Percentiles rank a stretch among this genome's conserved stretches.
Evolutionary conservation across 495 filamentous ascomycete genomes (phyloP).

Genomic region (Hypoxylon fragiforme): DNA sequence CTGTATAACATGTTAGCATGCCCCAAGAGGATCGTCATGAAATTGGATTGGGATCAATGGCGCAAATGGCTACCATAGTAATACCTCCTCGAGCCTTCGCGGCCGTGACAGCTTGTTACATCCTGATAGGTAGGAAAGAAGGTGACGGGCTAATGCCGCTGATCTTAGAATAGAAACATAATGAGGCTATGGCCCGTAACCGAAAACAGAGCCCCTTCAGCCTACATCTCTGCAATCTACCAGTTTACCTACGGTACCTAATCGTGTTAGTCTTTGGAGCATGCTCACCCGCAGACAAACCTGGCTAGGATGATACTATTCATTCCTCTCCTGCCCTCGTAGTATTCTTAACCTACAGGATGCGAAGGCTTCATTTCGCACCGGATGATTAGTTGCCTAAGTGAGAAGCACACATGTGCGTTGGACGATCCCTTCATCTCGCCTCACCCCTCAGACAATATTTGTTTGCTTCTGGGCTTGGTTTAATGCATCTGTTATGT

Average conservation of each 20-base stretch:
- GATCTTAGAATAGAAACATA: constrained; percentile 35
- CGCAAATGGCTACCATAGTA: constrained; percentile 8
- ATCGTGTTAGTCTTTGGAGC: neutral
- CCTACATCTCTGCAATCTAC: neutral
- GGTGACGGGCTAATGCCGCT: neutral
- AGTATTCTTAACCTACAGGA: constrained; percentile 10
- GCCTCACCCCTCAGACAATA: neutral
- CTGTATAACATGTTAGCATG: no score
- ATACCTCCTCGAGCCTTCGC: no score
- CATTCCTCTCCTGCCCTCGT: neutral
- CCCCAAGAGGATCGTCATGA: constrained; percentile 10
- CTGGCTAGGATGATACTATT: constrained; percentile 1
- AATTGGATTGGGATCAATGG: constrained; percentile 4
- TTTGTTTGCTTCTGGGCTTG: neutral
- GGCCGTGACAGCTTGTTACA: neutral
- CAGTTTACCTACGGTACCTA: neutral
- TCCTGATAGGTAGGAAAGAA: constrained; percentile 1
- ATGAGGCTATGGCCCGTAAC: constrained; percentile 32
- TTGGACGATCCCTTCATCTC: neutral
- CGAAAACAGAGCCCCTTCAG: constrained; percentile 3
- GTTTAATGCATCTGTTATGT: neutral
- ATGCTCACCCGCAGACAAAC: neutral
- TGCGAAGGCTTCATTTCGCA: constrained; percentile 21
- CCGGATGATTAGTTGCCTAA: neutral
- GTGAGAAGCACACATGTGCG: neutral